phyloP scores from a whole-genome alignment of 148 eudicot species.

The Amaranthus cruentus region DNA sequence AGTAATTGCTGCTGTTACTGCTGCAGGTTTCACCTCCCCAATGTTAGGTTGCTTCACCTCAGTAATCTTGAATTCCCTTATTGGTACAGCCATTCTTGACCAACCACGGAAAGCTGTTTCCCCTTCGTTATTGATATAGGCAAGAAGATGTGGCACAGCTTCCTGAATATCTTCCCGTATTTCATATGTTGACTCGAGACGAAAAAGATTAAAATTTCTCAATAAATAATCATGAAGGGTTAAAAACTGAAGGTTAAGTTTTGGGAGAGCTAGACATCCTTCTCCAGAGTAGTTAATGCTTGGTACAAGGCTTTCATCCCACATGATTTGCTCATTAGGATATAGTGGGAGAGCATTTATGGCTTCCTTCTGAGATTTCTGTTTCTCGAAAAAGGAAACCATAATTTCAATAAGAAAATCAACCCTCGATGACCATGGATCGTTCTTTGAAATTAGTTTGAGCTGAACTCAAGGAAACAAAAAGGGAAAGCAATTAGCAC shows the following conservation, averaged over 20 bases:
- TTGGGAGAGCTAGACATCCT: constrained; percentile 97
- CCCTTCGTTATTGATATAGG: constrained; percentile 81
- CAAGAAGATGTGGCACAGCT: constrained; percentile 94
- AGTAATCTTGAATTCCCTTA: constrained; percentile 63
- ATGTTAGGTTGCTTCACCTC: constrained; percentile 98
- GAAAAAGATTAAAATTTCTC: constrained; percentile 96
- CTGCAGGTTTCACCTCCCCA: constrained; percentile 95
- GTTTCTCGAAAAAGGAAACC: constrained; percentile 92
- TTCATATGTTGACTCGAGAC: constrained; percentile 97
- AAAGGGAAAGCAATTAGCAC: constrained; percentile 16
- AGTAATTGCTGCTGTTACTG: constrained; percentile 76
- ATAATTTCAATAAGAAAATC: constrained; percentile 94
- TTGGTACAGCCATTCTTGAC: constrained; percentile 99
- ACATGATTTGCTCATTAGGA: constrained; percentile 97
- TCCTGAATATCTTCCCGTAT: constrained; percentile 98
- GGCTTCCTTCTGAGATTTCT: constrained; percentile 91
- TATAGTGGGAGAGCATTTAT: constrained; percentile 96
- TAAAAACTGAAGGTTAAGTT: constrained; percentile 86
- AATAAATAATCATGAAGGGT: constrained; percentile 95
- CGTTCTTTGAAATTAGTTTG: constrained; percentile 77
- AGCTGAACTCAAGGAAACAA: constrained; percentile 50
- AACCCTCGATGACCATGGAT: constrained; percentile 93
- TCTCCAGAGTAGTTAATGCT: constrained; percentile 97
- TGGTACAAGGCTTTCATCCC: constrained; percentile 99
- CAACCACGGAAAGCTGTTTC: constrained; percentile 98